Base-by-base conservation (phyloP, 208 protist genomes). In the Acanthamoeba polyphaga region DNA sequence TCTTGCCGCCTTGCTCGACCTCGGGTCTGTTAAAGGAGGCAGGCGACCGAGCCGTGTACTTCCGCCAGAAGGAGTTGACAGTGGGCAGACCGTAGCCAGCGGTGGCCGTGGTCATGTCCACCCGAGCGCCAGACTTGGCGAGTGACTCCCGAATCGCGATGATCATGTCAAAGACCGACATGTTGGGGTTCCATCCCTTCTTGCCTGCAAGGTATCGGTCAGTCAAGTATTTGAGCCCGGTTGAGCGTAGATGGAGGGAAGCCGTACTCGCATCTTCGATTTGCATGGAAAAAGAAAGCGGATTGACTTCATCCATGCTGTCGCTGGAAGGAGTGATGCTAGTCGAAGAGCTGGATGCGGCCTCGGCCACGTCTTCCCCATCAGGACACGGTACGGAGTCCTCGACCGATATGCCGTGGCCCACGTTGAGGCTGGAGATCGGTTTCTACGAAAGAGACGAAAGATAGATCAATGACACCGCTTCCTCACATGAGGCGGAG, bases 1-100 rank as follows among this genome's bases (percentile, higher is more conserved):
- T 92, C 64, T 92, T 92, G 29, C 87, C 87, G 15, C 87, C 87
- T 34, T 76, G 87, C 64, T 92, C 87, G 12, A 92, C 87, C 87
- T 92, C 87, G 13, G 87, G 64, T 24, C 87, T 34, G n/a, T 43
- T 43, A 27, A 92, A 58, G 9, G 27, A 29, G 27, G 64, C 22
- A 8, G 87, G 87, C 4, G 87, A 78, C 8, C 62, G 58, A 24
- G 43, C 87, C 15, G 43, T 29, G 43, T 78, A 92, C 62, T 53
- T 76, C 24, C 87, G 12, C 87, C 87, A 92, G 49, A 92, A 92
- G 49, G 58, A n/a, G 64, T 92, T 92, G 62, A 92, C 38, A 51
- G 87, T 92, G n/a, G 87, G 87, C 10, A 92, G 87, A 19, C 87
- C 87, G 17, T 92, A 92, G 64, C 43, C 38, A 27, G 64, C 34